Percentiles rank a stretch among this genome's conserved stretches.
These are phyloP conservation scores for Cylindrodendrum hubeiense DNA, from an alignment of 2,329 filamentous ascomycete genomes.

Conservation along the genomic window DNA sequence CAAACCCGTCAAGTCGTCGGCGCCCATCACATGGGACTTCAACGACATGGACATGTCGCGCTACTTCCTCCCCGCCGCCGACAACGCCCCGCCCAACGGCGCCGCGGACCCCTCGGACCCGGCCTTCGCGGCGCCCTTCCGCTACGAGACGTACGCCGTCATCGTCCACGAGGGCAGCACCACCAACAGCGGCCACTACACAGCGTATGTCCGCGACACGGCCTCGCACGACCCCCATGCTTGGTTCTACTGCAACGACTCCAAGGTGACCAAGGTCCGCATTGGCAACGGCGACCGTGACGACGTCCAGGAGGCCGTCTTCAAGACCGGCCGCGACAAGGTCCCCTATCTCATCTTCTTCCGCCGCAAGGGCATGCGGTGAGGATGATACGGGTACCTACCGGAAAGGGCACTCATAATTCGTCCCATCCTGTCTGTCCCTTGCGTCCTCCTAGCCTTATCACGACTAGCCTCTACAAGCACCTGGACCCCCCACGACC, in stretches of 20 bases:
- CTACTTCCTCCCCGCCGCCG: conserved; percentile 55
- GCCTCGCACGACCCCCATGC: conserved; percentile 56
- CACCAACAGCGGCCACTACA: conserved; percentile 83
- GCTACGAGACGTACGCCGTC: conserved; percentile 89
- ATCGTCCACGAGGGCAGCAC: conserved; percentile 79
- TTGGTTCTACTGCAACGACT: conserved; percentile 66
- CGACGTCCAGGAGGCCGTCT: conserved; percentile 54
- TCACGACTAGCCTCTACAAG: background rate
- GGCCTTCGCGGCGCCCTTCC: conserved; percentile 68
- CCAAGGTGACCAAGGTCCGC: conserved; percentile 54
- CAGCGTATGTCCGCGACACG: conserved; percentile 74
- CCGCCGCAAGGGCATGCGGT: conserved; percentile 51
- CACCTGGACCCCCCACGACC: background rate
- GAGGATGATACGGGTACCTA: conserved; percentile 6
- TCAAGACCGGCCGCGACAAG: conserved; percentile 51
- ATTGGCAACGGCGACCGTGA: conserved; percentile 52
- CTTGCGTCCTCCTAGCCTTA: background rate
- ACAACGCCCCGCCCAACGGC: conserved; percentile 45
- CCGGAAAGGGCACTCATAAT: background rate
- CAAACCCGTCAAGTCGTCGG: conserved; percentile 73
- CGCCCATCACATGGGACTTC: conserved; percentile 81
- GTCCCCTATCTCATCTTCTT: conserved; percentile 64
- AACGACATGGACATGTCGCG: conserved; percentile 70
- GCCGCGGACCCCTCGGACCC: conserved; percentile 51
- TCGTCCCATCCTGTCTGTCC: background rate